Conservation (phyloP, 208 protist species). For the Trypanosoma rangeli region DNA sequence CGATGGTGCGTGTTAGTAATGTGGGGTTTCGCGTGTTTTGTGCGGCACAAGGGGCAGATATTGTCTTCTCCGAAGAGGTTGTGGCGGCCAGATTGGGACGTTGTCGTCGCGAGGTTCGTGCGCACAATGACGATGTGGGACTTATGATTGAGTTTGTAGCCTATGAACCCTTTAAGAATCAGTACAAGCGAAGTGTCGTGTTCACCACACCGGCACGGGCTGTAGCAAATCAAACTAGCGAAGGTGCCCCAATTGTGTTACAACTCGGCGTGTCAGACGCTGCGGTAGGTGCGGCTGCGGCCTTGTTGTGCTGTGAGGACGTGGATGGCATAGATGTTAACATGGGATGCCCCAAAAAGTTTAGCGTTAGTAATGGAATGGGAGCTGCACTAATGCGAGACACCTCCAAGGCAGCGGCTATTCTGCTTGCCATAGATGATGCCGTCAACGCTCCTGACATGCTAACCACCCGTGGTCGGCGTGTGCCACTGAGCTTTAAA, state of each 20-base stretch:
- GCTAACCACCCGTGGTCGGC: slow-evolving; percentile 17
- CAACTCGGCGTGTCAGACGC: slow-evolving; percentile 92
- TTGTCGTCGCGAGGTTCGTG: slow-evolving; percentile 60
- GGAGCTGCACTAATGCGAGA: slow-evolving; percentile 93
- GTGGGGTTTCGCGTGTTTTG: slow-evolving; percentile 93
- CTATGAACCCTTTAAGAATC: slow-evolving; percentile 77
- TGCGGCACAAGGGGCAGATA: slow-evolving; percentile 91
- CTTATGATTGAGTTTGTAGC: slow-evolving; percentile 85
- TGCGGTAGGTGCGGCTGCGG: slow-evolving; percentile 76
- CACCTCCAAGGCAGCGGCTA: slow-evolving; percentile 52
- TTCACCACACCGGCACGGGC: slow-evolving; percentile 32
- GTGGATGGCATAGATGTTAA: slow-evolving; percentile 98
- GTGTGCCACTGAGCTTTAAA: slow-evolving; percentile 78
- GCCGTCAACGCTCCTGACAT: slow-evolving; percentile 36
- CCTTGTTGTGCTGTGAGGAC: slow-evolving; percentile 83
- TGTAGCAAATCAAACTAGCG: not conserved
- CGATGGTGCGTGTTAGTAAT: slow-evolving; percentile 95
- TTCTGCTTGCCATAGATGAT: slow-evolving; percentile 60
- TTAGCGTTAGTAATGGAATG: slow-evolving; percentile 96
- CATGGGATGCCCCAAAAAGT: slow-evolving; percentile 98
- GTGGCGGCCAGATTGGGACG: slow-evolving; percentile 92
- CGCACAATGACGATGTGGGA: slow-evolving; percentile 37
- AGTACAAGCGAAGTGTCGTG: slow-evolving; percentile 68
- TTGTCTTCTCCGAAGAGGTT: slow-evolving; percentile 98
- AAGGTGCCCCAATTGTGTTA: slow-evolving; percentile 73